phyloP scores from a whole-genome alignment of 768 basidiomycete species.

The Paxillus involutus region DNA sequence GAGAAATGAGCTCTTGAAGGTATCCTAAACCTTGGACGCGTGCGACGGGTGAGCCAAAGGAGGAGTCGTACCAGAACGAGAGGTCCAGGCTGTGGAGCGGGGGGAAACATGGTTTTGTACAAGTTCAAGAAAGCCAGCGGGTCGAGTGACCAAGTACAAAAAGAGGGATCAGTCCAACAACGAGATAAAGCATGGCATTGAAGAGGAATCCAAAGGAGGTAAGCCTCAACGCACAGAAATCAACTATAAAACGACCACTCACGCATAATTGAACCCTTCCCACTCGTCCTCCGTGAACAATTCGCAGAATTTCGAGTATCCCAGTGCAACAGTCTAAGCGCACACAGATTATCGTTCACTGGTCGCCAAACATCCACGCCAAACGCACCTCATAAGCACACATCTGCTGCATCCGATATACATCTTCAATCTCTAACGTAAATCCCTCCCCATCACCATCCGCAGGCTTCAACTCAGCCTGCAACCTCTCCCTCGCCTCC shows the following conservation, averaged over 20 bases:
- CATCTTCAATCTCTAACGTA: slow-evolving; percentile 61
- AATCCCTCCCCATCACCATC: slow-evolving; percentile 42
- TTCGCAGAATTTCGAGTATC: slow-evolving; percentile 89
- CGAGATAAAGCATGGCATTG: neutral
- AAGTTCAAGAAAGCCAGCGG: no score
- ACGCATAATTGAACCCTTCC: slow-evolving; percentile 91
- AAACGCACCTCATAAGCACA: slow-evolving; percentile 77
- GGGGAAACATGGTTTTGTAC: neutral
- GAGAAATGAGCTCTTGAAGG: slow-evolving; percentile 79
- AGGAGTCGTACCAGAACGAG: slow-evolving; percentile 54
- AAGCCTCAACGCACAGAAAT: neutral
- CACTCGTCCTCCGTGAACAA: slow-evolving; percentile 91
- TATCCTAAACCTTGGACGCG: slow-evolving; percentile 79
- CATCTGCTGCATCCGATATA: slow-evolving; percentile 77
- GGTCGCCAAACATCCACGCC: neutral
- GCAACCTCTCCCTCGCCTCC: slow-evolving; percentile 61
- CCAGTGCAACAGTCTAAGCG: slow-evolving; percentile 80
- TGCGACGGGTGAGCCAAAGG: slow-evolving; percentile 80
- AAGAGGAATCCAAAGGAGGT: neutral
- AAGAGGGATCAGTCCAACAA: neutral
- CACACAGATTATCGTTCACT: neutral
- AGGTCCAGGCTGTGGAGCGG: slow-evolving; percentile 17
- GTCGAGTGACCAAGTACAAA: neutral
- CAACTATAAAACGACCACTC: slow-evolving; percentile 24
- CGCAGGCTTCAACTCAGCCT: slow-evolving; percentile 41